Evolutionary conservation across 441 rosid genomes (phyloP).

Genomic region (Eugenia klotzschiana): DNA sequence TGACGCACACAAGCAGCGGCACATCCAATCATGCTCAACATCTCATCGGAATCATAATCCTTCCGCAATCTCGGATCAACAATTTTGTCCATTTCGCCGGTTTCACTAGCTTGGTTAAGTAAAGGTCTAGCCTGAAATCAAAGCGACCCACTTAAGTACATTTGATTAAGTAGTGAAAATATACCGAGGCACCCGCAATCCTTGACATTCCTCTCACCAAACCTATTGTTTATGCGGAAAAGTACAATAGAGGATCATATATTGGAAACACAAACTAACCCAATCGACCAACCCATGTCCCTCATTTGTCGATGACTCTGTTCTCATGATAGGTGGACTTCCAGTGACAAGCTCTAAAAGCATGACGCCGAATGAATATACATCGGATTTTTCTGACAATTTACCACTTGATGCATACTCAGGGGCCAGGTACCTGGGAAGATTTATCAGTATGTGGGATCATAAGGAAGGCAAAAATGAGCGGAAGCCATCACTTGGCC

Average conservation of each 20-base stretch:
- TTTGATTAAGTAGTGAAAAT: neutral
- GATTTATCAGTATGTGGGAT: neutral
- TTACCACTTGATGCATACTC: conserved; percentile 38
- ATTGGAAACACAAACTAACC: conserved; percentile 11
- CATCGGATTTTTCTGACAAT: conserved; percentile 39
- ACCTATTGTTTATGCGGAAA: neutral
- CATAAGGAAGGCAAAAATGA: neutral
- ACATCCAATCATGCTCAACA: conserved; percentile 17
- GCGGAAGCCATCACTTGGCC: neutral
- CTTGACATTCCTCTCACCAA: neutral
- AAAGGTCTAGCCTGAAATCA: conserved; percentile 26
- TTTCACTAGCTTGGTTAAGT: conserved; percentile 21
- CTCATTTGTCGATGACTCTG: conserved; percentile 11
- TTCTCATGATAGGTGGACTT: conserved; percentile 19
- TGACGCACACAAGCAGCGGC: conserved; percentile 34
- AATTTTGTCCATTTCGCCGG: conserved; percentile 14
- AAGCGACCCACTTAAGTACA: neutral
- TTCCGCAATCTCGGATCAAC: conserved; percentile 26
- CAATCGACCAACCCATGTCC: conserved; percentile 28
- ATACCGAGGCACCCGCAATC: neutral
- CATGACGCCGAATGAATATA: conserved; percentile 37
- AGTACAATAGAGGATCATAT: neutral
- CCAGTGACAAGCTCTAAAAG: conserved; percentile 49
- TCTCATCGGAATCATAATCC: conserved; percentile 16
- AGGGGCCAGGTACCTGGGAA: conserved; percentile 20